These are phyloP conservation scores for Parastagonospora avenae DNA, from an alignment of 2,329 filamentous ascomycete species.

Conservation along the genomic window DNA sequence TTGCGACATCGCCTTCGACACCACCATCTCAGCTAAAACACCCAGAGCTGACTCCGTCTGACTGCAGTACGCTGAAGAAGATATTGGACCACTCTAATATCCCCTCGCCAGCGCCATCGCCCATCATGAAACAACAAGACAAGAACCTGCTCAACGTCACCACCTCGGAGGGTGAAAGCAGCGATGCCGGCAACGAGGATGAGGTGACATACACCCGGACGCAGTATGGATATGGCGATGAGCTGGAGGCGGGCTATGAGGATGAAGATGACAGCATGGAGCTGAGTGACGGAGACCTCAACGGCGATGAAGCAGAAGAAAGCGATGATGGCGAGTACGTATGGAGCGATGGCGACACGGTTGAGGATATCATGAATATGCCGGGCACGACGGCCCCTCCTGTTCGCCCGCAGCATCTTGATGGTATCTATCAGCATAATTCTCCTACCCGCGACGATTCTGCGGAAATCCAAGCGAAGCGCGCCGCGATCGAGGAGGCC, in stretches of 20 bases:
- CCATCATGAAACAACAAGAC: background rate
- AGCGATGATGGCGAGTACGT: background rate
- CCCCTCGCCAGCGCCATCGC: constrained; percentile 1
- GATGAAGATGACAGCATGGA: constrained; percentile 26
- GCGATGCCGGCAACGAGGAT: background rate
- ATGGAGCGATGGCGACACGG: constrained; percentile 1
- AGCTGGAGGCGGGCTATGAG: constrained; percentile 17
- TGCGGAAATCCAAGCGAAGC: background rate
- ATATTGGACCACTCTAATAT: constrained; percentile 8
- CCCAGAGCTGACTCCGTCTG: constrained; percentile 8
- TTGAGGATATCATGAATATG: constrained; percentile 15
- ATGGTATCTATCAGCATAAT: constrained; percentile 1
- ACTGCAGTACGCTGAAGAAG: constrained; percentile 17
- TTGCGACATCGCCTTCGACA: background rate
- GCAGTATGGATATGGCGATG: constrained; percentile 3
- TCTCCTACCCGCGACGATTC: background rate
- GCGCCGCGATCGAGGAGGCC: background rate
- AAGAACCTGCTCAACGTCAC: background rate
- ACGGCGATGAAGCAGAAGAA: background rate
- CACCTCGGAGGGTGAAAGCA: background rate
- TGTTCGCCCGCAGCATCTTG: background rate
- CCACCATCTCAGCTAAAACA: background rate
- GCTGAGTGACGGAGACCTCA: constrained; percentile 9
- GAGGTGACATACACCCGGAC: background rate
- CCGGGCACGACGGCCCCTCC: background rate